phyloP scores from a whole-genome alignment of 2,329 filamentous ascomycete species.

The Hortaea werneckii region DNA sequence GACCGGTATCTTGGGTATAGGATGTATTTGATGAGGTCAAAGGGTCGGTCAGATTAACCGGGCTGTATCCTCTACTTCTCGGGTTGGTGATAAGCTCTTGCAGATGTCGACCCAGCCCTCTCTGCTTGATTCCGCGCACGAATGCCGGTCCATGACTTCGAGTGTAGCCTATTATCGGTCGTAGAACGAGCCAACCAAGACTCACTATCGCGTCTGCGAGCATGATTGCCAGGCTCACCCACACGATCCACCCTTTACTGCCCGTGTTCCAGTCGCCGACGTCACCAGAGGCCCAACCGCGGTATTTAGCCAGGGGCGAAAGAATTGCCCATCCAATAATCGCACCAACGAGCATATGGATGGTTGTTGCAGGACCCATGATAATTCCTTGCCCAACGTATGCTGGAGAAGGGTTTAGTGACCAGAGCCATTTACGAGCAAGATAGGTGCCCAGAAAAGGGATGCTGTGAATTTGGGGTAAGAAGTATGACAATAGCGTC shows the following conservation, averaged over 20 bases:
- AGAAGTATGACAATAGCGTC: constrained; percentile 81
- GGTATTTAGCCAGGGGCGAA: constrained; percentile 75
- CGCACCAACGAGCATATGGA: constrained; percentile 90
- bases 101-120: constrained; percentile 24
- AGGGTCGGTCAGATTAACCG: constrained; percentile 19
- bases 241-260: constrained; percentile 97
- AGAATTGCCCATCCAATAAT: constrained; percentile 82
- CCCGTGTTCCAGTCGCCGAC: constrained; percentile 84
- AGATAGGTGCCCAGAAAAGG: constrained; percentile 71
- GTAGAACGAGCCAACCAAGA: constrained; percentile 64
- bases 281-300: constrained; percentile 79
- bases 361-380: constrained; percentile 90
- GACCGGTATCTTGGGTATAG: not conserved
- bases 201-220: constrained; percentile 85
- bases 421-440: constrained; percentile 83
- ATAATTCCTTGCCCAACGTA: constrained; percentile 97
- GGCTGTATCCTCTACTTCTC: constrained; percentile 29
- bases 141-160: constrained; percentile 28
- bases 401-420: constrained; percentile 88
- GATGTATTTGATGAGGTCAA: not conserved
- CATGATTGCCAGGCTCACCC: constrained; percentile 95
- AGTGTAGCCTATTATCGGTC: constrained; percentile 47
- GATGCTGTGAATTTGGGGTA: constrained; percentile 74
- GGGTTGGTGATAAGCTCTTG: constrained; percentile 25
- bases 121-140: constrained; percentile 16